Evolutionary conservation across 2,329 filamentous ascomycete genomes (phyloP).

Genomic region (Bipolaris victoriae): DNA sequence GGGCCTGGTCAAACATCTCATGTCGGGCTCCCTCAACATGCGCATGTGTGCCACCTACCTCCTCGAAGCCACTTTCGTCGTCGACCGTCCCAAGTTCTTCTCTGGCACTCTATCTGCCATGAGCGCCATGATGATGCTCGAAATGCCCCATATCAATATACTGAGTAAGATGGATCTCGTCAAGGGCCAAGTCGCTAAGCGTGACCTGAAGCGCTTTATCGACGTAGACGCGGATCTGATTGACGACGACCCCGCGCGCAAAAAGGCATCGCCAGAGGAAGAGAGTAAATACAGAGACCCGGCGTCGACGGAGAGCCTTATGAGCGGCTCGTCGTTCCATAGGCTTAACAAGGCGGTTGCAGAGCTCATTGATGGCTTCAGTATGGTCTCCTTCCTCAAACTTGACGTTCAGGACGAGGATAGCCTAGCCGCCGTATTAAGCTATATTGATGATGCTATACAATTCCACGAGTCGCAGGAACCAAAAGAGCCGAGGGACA

Average conservation of each 20-base stretch:
- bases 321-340: constrained; percentile 82
- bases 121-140: constrained; percentile 99
- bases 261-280: constrained; percentile 51
- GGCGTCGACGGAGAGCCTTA: constrained; percentile 69
- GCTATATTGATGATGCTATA: constrained; percentile 92
- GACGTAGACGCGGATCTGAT: constrained; percentile 83
- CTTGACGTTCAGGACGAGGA: constrained; percentile 91
- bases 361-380: constrained; percentile 92
- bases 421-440: constrained; percentile 81
- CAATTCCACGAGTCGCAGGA: constrained; percentile 94
- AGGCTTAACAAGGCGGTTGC: constrained; percentile 87
- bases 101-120: constrained; percentile 93
- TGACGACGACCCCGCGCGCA: constrained; percentile 74
- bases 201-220: constrained; percentile 87
- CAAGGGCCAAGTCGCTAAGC: constrained; percentile 84
- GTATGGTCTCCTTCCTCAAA: constrained; percentile 95
- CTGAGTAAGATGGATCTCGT: constrained; percentile 98
- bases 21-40: constrained; percentile 82
- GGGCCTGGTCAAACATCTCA: constrained; percentile 79
- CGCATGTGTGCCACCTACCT: constrained; percentile 93
- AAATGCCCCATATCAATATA: constrained; percentile 95
- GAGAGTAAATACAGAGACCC: constrained; percentile 64
- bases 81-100: constrained; percentile 97
- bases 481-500: constrained; percentile 74
- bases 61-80: constrained; percentile 92